Evolutionary conservation across 805 yeast species (phyloP).

Genomic region (Metschnikowia lunata): DNA sequence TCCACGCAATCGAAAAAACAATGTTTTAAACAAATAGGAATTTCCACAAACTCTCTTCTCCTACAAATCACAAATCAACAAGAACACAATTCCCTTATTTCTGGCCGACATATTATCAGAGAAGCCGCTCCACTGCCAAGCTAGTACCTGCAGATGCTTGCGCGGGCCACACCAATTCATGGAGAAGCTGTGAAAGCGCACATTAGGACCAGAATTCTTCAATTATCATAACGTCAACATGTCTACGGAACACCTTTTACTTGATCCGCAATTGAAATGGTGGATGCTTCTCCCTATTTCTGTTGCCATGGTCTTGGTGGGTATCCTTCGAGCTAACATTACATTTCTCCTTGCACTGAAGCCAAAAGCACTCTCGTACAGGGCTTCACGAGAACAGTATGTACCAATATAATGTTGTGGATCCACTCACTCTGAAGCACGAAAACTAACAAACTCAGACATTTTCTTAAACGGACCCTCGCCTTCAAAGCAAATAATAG

Average conservation of each 20-base stretch:
- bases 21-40: too few relatives aligned
- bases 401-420: conserved; percentile 10
- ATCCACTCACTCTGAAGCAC: not conserved
- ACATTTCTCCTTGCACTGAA: conserved; percentile 57
- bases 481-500: conserved; percentile 52
- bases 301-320: conserved; percentile 83
- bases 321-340: conserved; percentile 67
- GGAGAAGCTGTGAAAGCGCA: too few relatives aligned
- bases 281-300: conserved; percentile 94
- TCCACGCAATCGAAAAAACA: too few relatives aligned
- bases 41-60: too few relatives aligned
- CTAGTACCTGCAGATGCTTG: too few relatives aligned
- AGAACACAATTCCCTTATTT: too few relatives aligned
- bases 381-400: conserved; percentile 47
- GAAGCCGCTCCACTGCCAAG: too few relatives aligned
- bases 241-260: conserved; percentile 11
- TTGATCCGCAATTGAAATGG: conserved; percentile 77
- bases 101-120: too few relatives aligned
- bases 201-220: too few relatives aligned
- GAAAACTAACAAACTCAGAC: conserved; percentile 24
- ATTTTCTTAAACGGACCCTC: conserved; percentile 56
- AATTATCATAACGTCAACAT: not conserved
- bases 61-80: too few relatives aligned
- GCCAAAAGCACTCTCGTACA: conserved; percentile 50
- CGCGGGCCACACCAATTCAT: too few relatives aligned